Percentiles rank a stretch among this genome's conserved stretches.
Evolutionary conservation across 2,329 filamentous ascomycete genomes (phyloP).

Genomic region (Cladosporium sp.): DNA sequence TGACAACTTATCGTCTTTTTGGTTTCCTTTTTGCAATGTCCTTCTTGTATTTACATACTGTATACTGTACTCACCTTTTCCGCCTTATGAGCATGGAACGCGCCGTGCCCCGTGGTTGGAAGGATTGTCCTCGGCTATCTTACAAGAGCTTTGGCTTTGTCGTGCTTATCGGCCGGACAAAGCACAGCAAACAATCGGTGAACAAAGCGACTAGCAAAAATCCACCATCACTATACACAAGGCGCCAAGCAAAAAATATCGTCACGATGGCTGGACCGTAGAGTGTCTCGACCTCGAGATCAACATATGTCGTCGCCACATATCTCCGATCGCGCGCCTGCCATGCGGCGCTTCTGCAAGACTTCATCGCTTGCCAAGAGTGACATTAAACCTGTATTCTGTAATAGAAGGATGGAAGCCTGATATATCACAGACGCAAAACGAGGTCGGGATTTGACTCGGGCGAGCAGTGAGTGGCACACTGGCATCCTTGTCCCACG

Average conservation of each 20-base stretch:
- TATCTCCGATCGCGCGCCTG: not conserved
- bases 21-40: not conserved
- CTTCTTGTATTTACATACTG: not conserved
- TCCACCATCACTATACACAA: slow-evolving; percentile 1
- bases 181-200: not conserved
- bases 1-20: not conserved
- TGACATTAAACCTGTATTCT: not conserved
- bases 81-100: not conserved
- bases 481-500: slow-evolving; percentile 11
- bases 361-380: not conserved
- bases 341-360: slow-evolving; percentile 7
- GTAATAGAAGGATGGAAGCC: slow-evolving; percentile 4
- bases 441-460: not conserved
- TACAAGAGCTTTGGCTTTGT: not conserved
- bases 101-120: not conserved
- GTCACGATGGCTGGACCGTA: not conserved
- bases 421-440: not conserved
- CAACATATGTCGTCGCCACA: slow-evolving; percentile 6
- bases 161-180: not conserved
- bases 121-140: not conserved
- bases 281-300: slow-evolving; percentile 4
- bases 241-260: not conserved
- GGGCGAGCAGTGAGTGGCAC: too few species aligned
- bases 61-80: not conserved
- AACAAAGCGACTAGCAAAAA: not conserved